A percentile compares a stretch with the other conserved stretches of the same genome.
These are phyloP conservation scores for Lodderomyces orthopsilosis DNA, from an alignment of 1,139 yeast species.

Conservation along the genomic window DNA sequence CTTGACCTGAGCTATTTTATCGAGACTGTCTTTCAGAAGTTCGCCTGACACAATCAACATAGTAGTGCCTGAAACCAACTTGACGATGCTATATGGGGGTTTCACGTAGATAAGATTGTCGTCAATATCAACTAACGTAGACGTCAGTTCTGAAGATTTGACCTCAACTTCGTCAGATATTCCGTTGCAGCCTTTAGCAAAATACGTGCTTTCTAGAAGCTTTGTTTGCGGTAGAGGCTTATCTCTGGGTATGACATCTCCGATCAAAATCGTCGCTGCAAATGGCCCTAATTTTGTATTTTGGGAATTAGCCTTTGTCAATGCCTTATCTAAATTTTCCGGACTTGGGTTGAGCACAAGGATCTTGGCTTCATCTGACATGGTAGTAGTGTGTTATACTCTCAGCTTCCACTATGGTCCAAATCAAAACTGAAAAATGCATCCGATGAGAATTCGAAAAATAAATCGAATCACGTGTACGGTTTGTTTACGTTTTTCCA, in stretches of 20 bases:
- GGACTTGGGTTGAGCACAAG: slow-evolving; percentile 46
- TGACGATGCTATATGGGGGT: slow-evolving; percentile 31
- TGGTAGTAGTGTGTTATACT: neutral
- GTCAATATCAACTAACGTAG: slow-evolving; percentile 16
- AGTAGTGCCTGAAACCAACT: slow-evolving; percentile 43
- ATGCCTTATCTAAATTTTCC: slow-evolving; percentile 35
- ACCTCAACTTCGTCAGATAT: slow-evolving; percentile 3
- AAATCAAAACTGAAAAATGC: neutral
- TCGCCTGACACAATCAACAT: slow-evolving; percentile 44
- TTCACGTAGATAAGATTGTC: slow-evolving; percentile 22
- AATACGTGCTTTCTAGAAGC: slow-evolving; percentile 29
- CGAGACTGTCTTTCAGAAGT: slow-evolving; percentile 17
- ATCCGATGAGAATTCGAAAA: neutral
- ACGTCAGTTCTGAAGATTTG: slow-evolving; percentile 1
- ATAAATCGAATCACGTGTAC: neutral
- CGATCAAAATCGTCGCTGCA: slow-evolving; percentile 52
- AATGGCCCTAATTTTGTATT: slow-evolving; percentile 64
- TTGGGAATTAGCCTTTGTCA: slow-evolving; percentile 49
- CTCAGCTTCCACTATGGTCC: neutral
- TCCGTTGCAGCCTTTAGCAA: slow-evolving; percentile 25
- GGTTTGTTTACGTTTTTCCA: slow-evolving; percentile 6
- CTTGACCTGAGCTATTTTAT: slow-evolving; percentile 15
- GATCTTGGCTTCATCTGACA: slow-evolving; percentile 1
- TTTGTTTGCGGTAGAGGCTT: slow-evolving; percentile 17
- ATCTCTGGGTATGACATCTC: slow-evolving; percentile 36